These are phyloP conservation scores for Begonia masoniana DNA, from an alignment of 306 rosid genomes.

Conservation along the genomic window DNA sequence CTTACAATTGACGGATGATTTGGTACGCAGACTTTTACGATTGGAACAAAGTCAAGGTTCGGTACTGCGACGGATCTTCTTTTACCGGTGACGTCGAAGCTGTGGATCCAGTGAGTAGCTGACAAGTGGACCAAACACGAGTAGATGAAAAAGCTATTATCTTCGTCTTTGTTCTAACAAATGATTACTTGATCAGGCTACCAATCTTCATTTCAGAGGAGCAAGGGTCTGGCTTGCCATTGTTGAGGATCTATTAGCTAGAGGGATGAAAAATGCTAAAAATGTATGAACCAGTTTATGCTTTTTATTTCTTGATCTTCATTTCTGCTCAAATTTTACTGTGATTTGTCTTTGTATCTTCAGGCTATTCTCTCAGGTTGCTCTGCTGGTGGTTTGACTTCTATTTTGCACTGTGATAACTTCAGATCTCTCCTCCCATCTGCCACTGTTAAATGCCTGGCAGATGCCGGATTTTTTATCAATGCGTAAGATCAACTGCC, in stretches of 20 bases:
- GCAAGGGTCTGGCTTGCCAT: slow-evolving; percentile 63
- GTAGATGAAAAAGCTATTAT: no score
- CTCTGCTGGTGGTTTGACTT: slow-evolving; percentile 89
- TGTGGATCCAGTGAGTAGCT: slow-evolving; percentile 54
- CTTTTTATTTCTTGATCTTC: slow-evolving; percentile 33
- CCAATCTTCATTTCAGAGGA: slow-evolving; percentile 81
- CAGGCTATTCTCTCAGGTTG: slow-evolving; percentile 93
- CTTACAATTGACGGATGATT: background rate
- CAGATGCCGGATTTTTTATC: slow-evolving; percentile 93
- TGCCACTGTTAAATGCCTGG: slow-evolving; percentile 59
- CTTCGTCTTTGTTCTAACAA: background rate
- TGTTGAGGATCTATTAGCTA: slow-evolving; percentile 55
- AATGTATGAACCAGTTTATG: background rate
- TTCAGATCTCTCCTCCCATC: slow-evolving; percentile 51
- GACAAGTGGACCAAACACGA: background rate
- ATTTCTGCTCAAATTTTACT: slow-evolving; percentile 21
- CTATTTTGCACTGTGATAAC: slow-evolving; percentile 78
- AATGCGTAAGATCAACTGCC: slow-evolving; percentile 36
- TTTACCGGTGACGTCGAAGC: slow-evolving; percentile 86
- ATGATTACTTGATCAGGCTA: slow-evolving; percentile 34
- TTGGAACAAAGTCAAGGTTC: slow-evolving; percentile 80
- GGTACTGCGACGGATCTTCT: slow-evolving; percentile 90
- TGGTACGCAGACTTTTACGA: slow-evolving; percentile 55
- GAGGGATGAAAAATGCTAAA: slow-evolving; percentile 62
- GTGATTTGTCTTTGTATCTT: background rate